Conservation (phyloP, 2,329 filamentous ascomycete genomes). For the Orbilia quercus region DNA sequence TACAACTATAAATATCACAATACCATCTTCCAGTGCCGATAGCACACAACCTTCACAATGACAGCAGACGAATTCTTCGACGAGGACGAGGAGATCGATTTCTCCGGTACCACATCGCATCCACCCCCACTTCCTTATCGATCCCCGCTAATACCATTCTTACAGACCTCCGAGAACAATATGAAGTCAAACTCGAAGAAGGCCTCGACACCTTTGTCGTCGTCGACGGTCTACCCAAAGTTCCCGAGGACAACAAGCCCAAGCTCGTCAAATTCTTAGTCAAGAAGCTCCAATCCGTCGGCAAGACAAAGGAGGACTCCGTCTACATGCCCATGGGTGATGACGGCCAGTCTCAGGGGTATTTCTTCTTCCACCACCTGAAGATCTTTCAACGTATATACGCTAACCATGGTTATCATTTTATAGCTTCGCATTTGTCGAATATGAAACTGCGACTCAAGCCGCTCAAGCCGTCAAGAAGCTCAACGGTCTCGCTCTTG, state of each 20-base stretch:
- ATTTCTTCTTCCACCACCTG: conserved; percentile 57
- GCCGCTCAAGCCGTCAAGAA: conserved; percentile 88
- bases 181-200: conserved; percentile 94
- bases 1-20: neutral
- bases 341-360: conserved; percentile 86
- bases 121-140: conserved; percentile 58
- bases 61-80: conserved; percentile 76
- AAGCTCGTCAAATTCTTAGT: conserved; percentile 97
- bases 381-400: neutral
- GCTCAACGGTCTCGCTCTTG: conserved; percentile 85
- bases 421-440: conserved; percentile 90
- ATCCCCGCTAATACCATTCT: conserved; percentile 60
- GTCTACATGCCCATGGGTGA: conserved; percentile 95
- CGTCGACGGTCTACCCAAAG: conserved; percentile 89
- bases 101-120: conserved; percentile 70
- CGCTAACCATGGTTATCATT: neutral
- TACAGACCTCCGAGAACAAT: conserved; percentile 86
- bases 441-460: conserved; percentile 90
- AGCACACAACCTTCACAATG: conserved; percentile 64
- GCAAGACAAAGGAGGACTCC: conserved; percentile 84
- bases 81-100: conserved; percentile 93
- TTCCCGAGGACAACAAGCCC: conserved; percentile 88
- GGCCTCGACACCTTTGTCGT: conserved; percentile 97
- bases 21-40: neutral
- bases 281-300: conserved; percentile 88